Base-by-base conservation (phyloP, 2,329 filamentous ascomycete species). In the Diaporthe caulivora region DNA sequence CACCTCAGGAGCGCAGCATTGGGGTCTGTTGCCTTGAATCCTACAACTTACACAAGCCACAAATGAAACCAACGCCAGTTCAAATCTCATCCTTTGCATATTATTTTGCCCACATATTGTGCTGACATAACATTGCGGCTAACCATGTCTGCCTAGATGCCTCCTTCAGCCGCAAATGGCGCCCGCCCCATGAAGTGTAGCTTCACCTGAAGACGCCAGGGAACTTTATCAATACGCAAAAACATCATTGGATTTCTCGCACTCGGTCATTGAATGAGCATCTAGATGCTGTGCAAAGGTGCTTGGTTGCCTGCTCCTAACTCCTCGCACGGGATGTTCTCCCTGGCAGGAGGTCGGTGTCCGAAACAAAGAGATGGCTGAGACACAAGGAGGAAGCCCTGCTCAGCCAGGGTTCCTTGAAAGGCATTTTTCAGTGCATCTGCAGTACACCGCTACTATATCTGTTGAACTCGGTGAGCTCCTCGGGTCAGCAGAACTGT, bases 21-120 rank as follows among this genome's bases (percentile, higher is more conserved):
- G 60, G 62, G 44, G 60, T 49, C 62, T 40, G 62, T 67, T 67
- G 44, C 44, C 62, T 53, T 18, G 10, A 8, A 24, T 21, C n/a
- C 21, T 53, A 15, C 21, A n/a, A 67, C 62, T 29, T 53, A 31
- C 44, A 53, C 51, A 21, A 10, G 40, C 29, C 62, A 11, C n/a
- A 40, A 15, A 17, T 31, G 18, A 53, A 18, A 24, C n/a, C 21
- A 18, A 37, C 44, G 24, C 18, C 18, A 7, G n/a, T 18, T 29
- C 26, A 15, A 24, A 49, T 51, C 21, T 31, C 24, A 47, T n/a
- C 11, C 21, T 9, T 24, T 51, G 18, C 21, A 65, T 18, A 7
- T 7, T 2, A 37, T 51, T 67, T 67, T 67, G n/a, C 62, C 62
- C 62, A 24, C 6, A 51, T 24, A 11, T 4, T 29, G 13, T 24